Evolutionary conservation across 495 filamentous ascomycete species (phyloP), one percentile per base, ranked within the genome.

Genomic region (Hyaloscypha hepaticicola): DNA sequence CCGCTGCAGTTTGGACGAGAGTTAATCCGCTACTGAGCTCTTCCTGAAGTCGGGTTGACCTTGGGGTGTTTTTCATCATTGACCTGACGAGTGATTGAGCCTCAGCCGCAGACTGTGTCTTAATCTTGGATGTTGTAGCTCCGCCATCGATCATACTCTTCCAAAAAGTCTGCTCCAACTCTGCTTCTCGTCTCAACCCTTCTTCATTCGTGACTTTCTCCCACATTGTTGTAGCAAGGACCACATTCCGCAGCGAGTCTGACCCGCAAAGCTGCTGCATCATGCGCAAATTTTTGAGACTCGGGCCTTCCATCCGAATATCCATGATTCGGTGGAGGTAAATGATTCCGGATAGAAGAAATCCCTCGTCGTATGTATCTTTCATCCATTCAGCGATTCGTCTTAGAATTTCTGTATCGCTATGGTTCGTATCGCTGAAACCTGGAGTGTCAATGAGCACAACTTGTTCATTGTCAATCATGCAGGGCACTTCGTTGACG

Each of bases 321-420:
- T 83, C 75, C 5, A 58, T 72, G 61, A 83, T 85, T 4, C 72
- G 69, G 58, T 85, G 82, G 0, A 83, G 69, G 62, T 83, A 80
- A n/a, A 80, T 73, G 28, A 80, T 77, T 8, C 77, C 77, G 2
- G 69, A 64, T 14, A 79, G 68, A 6, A 58, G 63, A 5, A 69
- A 65, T 0, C 68, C 71, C 11, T 70, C 55, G 5, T 65, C 63
- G 55, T 78, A 78, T 7, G 71, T 66, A 3, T 53, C 58, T 1
- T 64, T 65, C 56, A 81, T 68, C 33, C 68, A 76, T 12, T 33
- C 58, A 26, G 77, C 69, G 21, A 80, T 77, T 11, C 76, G 65
- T 8, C 64, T 65, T 6, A 83, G 73, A 16, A 80, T 71, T 6
- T 80, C 76, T 6, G 73, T 67, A 45, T 82, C 81, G 8, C 70